A percentile compares a stretch with the other conserved stretches of the same genome.
phyloP scores from a whole-genome alignment of 2,329 filamentous ascomycete genomes.

The Aspergillus pseudoviridinutans region DNA sequence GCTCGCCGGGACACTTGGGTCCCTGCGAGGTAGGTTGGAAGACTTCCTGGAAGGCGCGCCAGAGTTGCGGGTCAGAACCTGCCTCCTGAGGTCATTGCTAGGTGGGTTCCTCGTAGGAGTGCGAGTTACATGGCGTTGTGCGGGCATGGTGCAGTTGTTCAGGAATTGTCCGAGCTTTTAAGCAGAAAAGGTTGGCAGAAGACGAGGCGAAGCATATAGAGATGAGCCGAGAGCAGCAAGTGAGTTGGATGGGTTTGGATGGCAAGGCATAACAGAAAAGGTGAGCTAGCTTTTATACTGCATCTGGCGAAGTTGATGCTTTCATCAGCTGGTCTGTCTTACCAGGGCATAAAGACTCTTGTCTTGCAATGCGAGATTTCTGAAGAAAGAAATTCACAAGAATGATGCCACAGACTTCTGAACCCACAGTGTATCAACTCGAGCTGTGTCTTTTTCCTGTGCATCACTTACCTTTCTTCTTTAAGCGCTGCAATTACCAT shows the following conservation, averaged over 20 bases:
- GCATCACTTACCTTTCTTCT: neutral
- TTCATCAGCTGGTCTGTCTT: neutral
- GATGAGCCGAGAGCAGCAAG: neutral
- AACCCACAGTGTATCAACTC: neutral
- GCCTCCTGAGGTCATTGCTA: neutral
- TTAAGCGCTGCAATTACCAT: neutral
- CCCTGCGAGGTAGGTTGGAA: neutral
- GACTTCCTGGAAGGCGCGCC: neutral
- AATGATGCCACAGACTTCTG: too few relatives aligned
- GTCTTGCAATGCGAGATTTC: neutral
- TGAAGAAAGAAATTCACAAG: neutral
- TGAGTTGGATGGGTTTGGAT: neutral
- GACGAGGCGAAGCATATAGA: neutral
- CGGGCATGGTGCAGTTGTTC: neutral
- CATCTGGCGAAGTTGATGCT: neutral
- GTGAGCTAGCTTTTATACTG: neutral
- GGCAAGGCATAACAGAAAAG: neutral
- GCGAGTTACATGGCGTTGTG: neutral
- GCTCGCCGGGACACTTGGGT: neutral
- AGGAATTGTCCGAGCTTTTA: neutral
- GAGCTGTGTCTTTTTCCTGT: neutral
- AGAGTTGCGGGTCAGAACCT: neutral
- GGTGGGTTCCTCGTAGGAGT: neutral
- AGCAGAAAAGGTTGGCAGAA: neutral
- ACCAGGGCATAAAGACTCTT: neutral